Conservation (phyloP, 495 filamentous ascomycete genomes). For the Evernia prunastri region DNA sequence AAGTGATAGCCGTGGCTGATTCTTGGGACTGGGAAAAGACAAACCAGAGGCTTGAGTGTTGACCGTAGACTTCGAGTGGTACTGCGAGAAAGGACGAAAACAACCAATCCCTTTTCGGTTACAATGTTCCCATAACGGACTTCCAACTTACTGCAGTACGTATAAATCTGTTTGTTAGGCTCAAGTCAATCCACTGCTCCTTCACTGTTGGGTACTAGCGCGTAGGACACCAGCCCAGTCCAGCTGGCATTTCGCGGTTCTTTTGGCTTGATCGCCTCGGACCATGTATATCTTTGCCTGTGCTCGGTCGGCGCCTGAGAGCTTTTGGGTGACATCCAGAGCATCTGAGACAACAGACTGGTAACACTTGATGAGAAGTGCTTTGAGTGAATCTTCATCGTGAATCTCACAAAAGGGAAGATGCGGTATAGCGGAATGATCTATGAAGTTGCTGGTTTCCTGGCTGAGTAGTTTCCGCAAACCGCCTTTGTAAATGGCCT, state of each 20-base stretch:
- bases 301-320: not conserved
- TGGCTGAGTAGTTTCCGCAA: not conserved
- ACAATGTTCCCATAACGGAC: constrained; percentile 8
- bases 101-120: constrained; percentile 4
- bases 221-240: constrained; percentile 14
- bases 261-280: constrained; percentile 18
- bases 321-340: constrained; percentile 10
- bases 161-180: constrained; percentile 9
- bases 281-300: constrained; percentile 9
- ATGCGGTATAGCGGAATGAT: constrained; percentile 4
- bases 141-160: not conserved
- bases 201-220: not conserved
- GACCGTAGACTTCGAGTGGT: not conserved
- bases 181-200: not conserved
- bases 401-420: constrained; percentile 7
- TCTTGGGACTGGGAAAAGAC: not conserved
- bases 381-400: constrained; percentile 21
- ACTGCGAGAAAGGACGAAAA: not conserved
- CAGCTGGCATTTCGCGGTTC: not conserved
- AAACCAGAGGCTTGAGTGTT: not conserved
- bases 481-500: not conserved
- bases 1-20: not conserved
- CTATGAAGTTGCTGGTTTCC: constrained; percentile 2
- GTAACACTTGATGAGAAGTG: constrained; percentile 17
- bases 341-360: constrained; percentile 13